Base-by-base conservation (phyloP, 2,329 filamentous ascomycete species). In the Aurifilum marmelostoma region DNA sequence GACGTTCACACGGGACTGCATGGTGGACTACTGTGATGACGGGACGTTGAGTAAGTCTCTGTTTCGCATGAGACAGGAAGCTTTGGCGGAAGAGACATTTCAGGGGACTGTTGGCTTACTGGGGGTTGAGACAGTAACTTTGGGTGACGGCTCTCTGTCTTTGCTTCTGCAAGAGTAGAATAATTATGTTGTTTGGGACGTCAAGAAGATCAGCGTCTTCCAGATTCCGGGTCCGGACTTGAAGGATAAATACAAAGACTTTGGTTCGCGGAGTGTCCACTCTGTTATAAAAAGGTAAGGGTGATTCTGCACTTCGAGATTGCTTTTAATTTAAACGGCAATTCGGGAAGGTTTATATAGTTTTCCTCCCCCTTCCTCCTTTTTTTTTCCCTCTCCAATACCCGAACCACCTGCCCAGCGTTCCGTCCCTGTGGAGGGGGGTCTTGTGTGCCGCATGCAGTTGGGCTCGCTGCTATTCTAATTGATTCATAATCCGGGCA, bases 401-500 rank as follows among this genome's bases (percentile, higher is more conserved):
- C 3, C 52, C 24, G 24, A 27, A 32, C 14, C 27, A 14, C 27
- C 24, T 29, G 52, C 21, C 3, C 5, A 9, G n/a, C 7, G 41
- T 47, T 47, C 5, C 5, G 12, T 11, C 24, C 29, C 32, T n/a
- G n/a, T n/a, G 29, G 14, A 34, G 27, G 18, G 18, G 24, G 24
- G 27, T 16, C 29, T 58, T 29, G 34, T 29, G 32, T 59, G 56
- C 32, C 32, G 32, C 56, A 56, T 56, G 52, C 24, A 56, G 43
- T 2, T 59, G 54, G 56, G 56, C 21, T 1, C 21, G 24, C 52
- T 59, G 56, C 3, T n/a, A 59, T 14, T 29, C 12, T 56, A 16
- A 56, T 29, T 16, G 14, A 56, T 29, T 59, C 56, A 59, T 59
- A 32, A 59, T 59, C 56, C 32, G 56, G n/a, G 16, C 29, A 59